A percentile compares a stretch with the other conserved stretches of the same genome.
Conservation (phyloP, 2,329 filamentous ascomycete genomes). For the Amylocarpus encephaloides region DNA sequence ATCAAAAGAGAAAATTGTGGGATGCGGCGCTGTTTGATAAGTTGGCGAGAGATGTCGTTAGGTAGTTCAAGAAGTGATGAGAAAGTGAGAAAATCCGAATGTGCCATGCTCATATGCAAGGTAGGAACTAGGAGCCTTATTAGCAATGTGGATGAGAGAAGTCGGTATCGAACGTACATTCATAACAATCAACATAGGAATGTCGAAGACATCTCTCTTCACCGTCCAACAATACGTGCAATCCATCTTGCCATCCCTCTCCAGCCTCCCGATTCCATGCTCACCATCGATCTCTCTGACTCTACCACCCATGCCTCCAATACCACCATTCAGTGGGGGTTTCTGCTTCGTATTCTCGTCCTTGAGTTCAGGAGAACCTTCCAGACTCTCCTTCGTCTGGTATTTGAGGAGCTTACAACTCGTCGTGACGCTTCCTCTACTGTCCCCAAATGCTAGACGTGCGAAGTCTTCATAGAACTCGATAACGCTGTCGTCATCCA, state of each 20-base stretch:
- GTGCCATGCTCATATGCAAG: not conserved
- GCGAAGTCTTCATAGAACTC: constrained; percentile 97
- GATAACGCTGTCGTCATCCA: constrained; percentile 89
- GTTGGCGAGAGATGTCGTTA: no score
- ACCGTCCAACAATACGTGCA: constrained; percentile 97
- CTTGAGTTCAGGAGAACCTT: constrained; percentile 19
- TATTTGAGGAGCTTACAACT: constrained; percentile 88
- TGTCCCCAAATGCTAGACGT: constrained; percentile 85
- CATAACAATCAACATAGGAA: constrained; percentile 97
- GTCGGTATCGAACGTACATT: constrained; percentile 62
- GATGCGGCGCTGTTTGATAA: no score
- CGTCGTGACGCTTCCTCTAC: constrained; percentile 74
- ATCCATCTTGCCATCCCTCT: constrained; percentile 84
- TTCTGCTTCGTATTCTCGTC: constrained; percentile 16
- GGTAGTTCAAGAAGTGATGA: no score
- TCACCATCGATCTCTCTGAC: constrained; percentile 62
- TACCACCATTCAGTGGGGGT: constrained; percentile 16
- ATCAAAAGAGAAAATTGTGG: no score
- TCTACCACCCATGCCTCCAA: constrained; percentile 42
- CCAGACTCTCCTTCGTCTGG: constrained; percentile 57
- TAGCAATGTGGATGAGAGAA: not conserved
- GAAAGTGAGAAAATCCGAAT: no score
- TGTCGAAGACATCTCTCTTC: constrained; percentile 94
- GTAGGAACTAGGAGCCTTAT: not conserved
- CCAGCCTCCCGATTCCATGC: constrained; percentile 74